Conservation (phyloP, 306 rosid species). For the Inga oerstediana region DNA sequence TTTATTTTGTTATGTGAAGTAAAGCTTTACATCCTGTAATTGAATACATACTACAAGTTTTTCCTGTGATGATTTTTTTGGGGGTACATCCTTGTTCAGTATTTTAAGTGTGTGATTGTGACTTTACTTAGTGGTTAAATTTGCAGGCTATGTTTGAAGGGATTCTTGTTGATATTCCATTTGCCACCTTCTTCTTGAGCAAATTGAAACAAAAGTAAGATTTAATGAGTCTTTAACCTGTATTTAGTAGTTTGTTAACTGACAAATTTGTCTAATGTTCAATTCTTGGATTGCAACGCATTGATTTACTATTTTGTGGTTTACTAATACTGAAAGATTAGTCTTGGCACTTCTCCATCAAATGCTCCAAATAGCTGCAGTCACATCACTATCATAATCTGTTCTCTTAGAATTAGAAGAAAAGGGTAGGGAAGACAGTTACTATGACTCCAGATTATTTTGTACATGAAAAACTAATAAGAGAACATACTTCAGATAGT, state of each 20-base stretch:
- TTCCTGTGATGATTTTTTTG: slow-evolving; percentile 1
- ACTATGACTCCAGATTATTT: neutral
- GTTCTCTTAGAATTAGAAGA: neutral
- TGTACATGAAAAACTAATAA: neutral
- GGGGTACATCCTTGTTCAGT: neutral
- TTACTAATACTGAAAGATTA: slow-evolving; percentile 12
- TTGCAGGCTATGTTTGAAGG: slow-evolving; percentile 98
- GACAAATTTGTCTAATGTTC: slow-evolving; percentile 25
- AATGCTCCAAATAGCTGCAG: neutral
- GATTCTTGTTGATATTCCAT: slow-evolving; percentile 95
- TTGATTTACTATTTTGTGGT: neutral
- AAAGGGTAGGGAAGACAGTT: neutral
- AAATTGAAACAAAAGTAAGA: slow-evolving; percentile 95
- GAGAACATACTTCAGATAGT: neutral
- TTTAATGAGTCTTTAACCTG: slow-evolving; percentile 33
- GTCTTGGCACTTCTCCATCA: slow-evolving; percentile 16
- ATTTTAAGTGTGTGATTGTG: slow-evolving; percentile 19
- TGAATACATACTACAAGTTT: neutral
- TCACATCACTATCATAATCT: neutral
- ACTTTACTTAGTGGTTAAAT: slow-evolving; percentile 7
- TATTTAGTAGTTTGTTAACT: slow-evolving; percentile 23
- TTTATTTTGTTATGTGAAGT: slow-evolving; percentile 1
- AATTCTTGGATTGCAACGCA: slow-evolving; percentile 9
- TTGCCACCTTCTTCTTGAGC: slow-evolving; percentile 97
- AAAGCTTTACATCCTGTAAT: slow-evolving; percentile 13